A percentile compares a stretch with the other conserved stretches of the same genome.
phyloP scores from a whole-genome alignment of 2,329 filamentous ascomycete species.

The Amauroascus niger region DNA sequence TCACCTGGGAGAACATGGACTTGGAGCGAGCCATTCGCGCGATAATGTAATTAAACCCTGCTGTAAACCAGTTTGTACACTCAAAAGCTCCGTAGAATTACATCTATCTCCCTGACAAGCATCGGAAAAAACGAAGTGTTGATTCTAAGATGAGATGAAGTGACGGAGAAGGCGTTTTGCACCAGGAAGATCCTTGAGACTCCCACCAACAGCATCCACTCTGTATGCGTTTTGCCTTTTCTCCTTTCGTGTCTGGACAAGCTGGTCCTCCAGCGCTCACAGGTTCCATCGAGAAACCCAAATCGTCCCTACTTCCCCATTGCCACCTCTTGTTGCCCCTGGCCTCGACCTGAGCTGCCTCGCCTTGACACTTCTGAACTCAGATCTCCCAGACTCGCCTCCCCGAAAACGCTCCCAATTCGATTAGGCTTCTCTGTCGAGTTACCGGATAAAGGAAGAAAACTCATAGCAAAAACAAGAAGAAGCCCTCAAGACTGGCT shows the following conservation, averaged over 20 bases:
- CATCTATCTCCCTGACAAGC: too few relatives aligned
- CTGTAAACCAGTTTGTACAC: too few relatives aligned
- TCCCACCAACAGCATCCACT: background rate
- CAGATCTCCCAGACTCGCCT: background rate
- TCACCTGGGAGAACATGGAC: background rate
- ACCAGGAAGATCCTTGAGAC: background rate
- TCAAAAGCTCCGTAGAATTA: too few relatives aligned
- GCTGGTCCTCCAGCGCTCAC: background rate
- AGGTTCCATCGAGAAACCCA: background rate
- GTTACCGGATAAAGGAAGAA: background rate
- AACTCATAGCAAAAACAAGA: background rate
- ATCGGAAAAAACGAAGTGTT: too few relatives aligned
- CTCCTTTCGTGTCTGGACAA: background rate
- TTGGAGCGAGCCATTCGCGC: too few relatives aligned
- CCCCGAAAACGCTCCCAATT: background rate
- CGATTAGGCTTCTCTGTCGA: background rate
- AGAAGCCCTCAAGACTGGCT: conserved; percentile 17
- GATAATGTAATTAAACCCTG: too few relatives aligned
- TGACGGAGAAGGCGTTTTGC: too few relatives aligned
- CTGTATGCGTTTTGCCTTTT: background rate
- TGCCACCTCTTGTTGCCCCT: background rate
- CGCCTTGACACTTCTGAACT: background rate
- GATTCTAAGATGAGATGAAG: background rate
- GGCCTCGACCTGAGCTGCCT: background rate
- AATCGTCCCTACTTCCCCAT: background rate